phyloP scores from a whole-genome alignment of 257 asterid species.

The Scutellaria minor region DNA sequence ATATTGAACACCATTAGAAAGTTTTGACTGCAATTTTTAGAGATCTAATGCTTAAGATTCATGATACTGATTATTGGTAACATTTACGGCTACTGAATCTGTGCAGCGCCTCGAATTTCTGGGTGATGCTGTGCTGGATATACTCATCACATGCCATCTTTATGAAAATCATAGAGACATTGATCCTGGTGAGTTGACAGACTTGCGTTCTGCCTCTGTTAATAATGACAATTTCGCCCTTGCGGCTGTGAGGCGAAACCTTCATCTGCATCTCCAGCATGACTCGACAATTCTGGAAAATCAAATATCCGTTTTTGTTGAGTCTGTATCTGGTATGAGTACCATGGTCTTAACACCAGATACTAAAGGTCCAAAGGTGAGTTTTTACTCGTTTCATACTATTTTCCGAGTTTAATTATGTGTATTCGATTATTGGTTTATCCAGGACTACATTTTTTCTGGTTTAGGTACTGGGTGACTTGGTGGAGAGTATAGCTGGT shows the following conservation, averaged over 20 bases:
- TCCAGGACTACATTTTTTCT: neutral
- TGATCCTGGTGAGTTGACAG: conserved; percentile 95
- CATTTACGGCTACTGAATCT: conserved; percentile 30
- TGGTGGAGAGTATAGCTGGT: conserved; percentile 94
- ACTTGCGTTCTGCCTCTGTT: conserved; percentile 91
- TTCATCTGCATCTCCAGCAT: conserved; percentile 78
- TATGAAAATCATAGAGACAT: conserved; percentile 67
- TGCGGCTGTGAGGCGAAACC: conserved; percentile 70
- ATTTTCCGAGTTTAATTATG: neutral
- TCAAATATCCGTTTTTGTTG: conserved; percentile 63
- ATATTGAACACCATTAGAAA: too few species aligned
- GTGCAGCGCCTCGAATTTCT: conserved; percentile 96
- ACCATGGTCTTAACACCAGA: conserved; percentile 51
- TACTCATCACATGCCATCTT: conserved; percentile 78
- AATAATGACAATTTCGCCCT: conserved; percentile 84
- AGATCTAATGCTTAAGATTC: too few species aligned
- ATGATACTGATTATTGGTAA: neutral
- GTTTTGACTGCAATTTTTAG: too few species aligned
- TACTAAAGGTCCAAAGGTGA: conserved; percentile 80
- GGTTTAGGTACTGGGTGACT: conserved; percentile 85
- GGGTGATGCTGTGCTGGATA: conserved; percentile 91
- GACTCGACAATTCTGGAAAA: conserved; percentile 51
- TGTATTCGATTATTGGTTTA: neutral
- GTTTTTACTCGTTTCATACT: neutral
- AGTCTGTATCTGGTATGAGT: conserved; percentile 52